Base-by-base conservation (phyloP, 2,329 filamentous ascomycete species). In the Ophidiomyces ophidiicola region DNA sequence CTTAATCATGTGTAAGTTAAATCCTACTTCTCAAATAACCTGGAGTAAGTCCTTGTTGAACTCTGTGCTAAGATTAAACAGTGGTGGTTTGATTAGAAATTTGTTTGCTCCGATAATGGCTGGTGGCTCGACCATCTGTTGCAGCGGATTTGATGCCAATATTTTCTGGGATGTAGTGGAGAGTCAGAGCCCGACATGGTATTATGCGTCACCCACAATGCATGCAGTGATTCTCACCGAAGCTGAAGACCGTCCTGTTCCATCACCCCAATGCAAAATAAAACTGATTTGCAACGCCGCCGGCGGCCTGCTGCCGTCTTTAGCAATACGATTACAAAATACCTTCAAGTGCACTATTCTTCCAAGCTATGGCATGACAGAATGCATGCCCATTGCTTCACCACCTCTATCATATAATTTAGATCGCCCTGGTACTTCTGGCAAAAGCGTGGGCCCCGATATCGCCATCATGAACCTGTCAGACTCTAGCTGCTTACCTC, bases 141-240 rank as follows among this genome's bases (percentile, higher is more conserved):
- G 34, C 17, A 19, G 20, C 8, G 5, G 6, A 17, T 36, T 36
- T 14, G 34, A 36, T 11, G n/a, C 34, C 1, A 37, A 24, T 26
- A 12, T 37, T 17, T 37, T 37, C 18, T 37, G 34, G 34, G 34
- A 37, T n/a, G 12, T 26, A 19, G 20, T 24, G n/a, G 34, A 37
- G 8, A 15, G 28, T 6, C 28, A 24, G 24, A 7, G 17, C 8
- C 34, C 34, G 8, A 37, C 34, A 5, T 37, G 34, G 34, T 37
- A 37, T 12, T 37, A 37, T 29, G 34, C 34, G 28, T 26, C 34
- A 11, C 34, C 34, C 10, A 37, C 34, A 12, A 37, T 37, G 34
- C 34, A 37, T 24, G n/a, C 24, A 26, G 19, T 37, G 24, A 37
- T 37, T 15, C 28, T 37, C 8, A 24, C 23, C 6, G 34, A 37